Evolutionary conservation across 176 grass and related monocot species (phyloP), one percentile per base, ranked within the genome.

Genomic region (Phoenix dactylifera): DNA sequence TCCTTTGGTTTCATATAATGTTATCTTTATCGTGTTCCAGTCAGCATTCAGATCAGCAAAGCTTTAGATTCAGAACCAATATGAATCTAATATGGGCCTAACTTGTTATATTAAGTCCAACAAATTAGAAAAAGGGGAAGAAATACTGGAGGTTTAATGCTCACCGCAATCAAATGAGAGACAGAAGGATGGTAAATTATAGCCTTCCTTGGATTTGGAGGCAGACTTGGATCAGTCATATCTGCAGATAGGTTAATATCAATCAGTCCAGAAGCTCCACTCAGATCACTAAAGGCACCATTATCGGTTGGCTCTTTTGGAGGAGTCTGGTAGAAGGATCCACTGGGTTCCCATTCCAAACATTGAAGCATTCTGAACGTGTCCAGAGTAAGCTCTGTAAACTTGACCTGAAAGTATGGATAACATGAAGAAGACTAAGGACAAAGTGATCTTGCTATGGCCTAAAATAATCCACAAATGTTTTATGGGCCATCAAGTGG

Each of bases 341-440:
- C 94, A 60, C 81, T 98, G 15, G 88, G 94, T 52, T 98, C 94
- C 82, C 89, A 98, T 75, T 98, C 94, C 52, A 98, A 72, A 60
- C 82, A 93, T 66, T 89, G 94, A 60, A 92, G 68, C 88, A 98
- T 93, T 77, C 94, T 80, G 60, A 83, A 98, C 71, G 85, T 81
- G 77, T 98, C 94, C 50, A 98, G 71, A 59, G 85, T 98, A 55
- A 93, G 73, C 66, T 98, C 94, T 78, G 94, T 92, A 54, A 89
- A 88, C 75, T 98, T 98, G 68, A 93, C 80, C 94, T 98, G 82
- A 59, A 0, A 22, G 7, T 14, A 60, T 72, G n/a, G 22, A 66
- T 19, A 53, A 44, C 35, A 44, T 14, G 35, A 44, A 3, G 6
- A 44, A 44, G 35, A 44, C 35, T 44, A 12, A 44, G 35, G 35